Conservation (phyloP, 2,329 filamentous ascomycete species). For the Fusarium praegraminearum region DNA sequence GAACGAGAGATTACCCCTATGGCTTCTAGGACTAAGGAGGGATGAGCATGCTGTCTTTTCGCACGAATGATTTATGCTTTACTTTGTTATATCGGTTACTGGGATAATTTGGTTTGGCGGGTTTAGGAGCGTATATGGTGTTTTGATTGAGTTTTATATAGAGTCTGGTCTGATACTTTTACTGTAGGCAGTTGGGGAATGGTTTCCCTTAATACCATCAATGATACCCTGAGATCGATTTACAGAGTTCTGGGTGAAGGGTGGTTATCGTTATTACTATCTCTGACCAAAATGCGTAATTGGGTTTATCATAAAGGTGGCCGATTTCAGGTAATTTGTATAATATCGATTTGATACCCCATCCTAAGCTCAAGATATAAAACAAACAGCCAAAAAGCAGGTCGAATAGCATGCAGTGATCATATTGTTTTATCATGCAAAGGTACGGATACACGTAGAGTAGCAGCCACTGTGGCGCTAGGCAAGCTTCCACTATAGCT, state of each 20-base stretch:
- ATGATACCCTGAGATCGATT: conserved; percentile 49
- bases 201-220: conserved; percentile 43
- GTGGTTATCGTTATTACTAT: not conserved
- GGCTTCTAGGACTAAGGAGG: conserved; percentile 37
- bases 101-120: conserved; percentile 28
- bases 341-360: not conserved
- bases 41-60: conserved; percentile 19
- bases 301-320: not conserved
- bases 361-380: not conserved
- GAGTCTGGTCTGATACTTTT: conserved; percentile 42
- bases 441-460: not conserved
- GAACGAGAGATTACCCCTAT: conserved; percentile 39
- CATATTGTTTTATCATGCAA: not conserved
- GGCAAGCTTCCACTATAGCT: conserved; percentile 42
- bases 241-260: not conserved
- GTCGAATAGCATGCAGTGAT: not conserved
- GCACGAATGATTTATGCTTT: conserved; percentile 40
- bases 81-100: conserved; percentile 23
- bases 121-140: conserved; percentile 33
- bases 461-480: conserved; percentile 47
- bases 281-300: not conserved
- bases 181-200: conserved; percentile 33
- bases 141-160: conserved; percentile 37
- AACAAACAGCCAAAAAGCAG: not conserved
- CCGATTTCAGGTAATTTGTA: not conserved